phyloP scores from a whole-genome alignment of 78 protist species.

The Guillardia theta region DNA sequence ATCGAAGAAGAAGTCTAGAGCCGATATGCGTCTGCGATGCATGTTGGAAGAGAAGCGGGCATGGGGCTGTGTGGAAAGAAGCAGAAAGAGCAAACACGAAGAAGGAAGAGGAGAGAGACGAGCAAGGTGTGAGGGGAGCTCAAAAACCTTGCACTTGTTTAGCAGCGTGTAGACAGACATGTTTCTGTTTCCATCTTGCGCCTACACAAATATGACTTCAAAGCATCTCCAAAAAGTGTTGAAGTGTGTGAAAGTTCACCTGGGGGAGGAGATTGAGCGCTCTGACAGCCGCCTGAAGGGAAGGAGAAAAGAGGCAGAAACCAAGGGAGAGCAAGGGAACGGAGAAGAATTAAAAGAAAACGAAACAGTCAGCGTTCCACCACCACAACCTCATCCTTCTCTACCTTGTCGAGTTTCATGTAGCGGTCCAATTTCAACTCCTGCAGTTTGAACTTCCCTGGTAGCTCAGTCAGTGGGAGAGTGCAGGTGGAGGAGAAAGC shows the following conservation, averaged over 20 bases:
- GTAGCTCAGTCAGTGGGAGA: not conserved
- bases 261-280: conserved; percentile 76
- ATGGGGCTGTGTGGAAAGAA: too few species aligned
- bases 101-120: too few species aligned
- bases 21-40: conserved; percentile 48
- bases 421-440: conserved; percentile 47
- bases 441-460: not conserved
- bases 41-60: conserved; percentile 37
- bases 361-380: too few species aligned
- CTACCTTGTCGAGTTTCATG: conserved; percentile 85
- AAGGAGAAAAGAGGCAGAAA: too few species aligned
- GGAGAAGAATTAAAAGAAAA: too few species aligned
- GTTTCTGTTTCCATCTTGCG: not conserved
- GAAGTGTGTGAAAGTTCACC: not conserved
- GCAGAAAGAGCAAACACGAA: too few species aligned
- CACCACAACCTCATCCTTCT: too few species aligned
- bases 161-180: conserved; percentile 70
- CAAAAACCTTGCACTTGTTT: conserved; percentile 80
- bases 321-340: too few species aligned
- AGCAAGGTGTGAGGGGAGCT: conserved; percentile 88
- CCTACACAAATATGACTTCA: not conserved
- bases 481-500: conserved; percentile 49
- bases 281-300: conserved; percentile 76
- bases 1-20: conserved; percentile 34
- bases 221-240: not conserved